These are phyloP conservation scores for Bombardia bombarda DNA, from an alignment of 495 filamentous ascomycete species.

Conservation along the genomic window DNA sequence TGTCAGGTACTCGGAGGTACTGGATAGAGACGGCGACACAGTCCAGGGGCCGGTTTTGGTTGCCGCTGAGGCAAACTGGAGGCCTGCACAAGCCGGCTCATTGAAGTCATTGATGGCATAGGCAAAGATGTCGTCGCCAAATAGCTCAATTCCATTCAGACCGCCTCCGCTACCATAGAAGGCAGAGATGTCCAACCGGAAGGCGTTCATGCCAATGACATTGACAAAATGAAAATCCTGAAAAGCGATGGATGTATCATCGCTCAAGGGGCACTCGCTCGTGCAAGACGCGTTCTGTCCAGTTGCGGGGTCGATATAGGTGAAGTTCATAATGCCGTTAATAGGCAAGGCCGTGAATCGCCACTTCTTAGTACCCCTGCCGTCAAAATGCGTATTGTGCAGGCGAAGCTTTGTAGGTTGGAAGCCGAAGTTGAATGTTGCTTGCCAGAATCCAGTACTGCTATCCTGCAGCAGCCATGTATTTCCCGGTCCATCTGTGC, in stretches of 20 bases:
- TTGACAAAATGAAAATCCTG: constrained; percentile 94
- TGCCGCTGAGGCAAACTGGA: constrained; percentile 54
- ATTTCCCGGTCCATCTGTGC: constrained; percentile 54
- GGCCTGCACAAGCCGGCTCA: constrained; percentile 70
- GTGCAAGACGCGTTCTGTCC: constrained; percentile 62
- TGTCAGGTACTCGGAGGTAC: constrained; percentile 68
- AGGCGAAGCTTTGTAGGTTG: constrained; percentile 77
- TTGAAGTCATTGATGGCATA: constrained; percentile 86
- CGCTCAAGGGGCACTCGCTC: constrained; percentile 68
- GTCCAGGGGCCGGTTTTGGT: constrained; percentile 68
- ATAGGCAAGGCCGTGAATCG: constrained; percentile 74
- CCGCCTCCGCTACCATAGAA: constrained; percentile 87
- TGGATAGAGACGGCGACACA: constrained; percentile 49
- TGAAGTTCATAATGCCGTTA: constrained; percentile 94
- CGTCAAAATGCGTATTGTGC: constrained; percentile 82
- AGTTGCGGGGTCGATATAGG: constrained; percentile 69
- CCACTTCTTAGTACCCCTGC: constrained; percentile 79
- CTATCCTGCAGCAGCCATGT: constrained; percentile 84
- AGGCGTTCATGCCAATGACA: constrained; percentile 75
- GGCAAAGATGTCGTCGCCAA: constrained; percentile 73
- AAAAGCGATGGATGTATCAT: constrained; percentile 50
- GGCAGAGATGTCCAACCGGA: constrained; percentile 73
- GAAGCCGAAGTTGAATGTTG: constrained; percentile 73
- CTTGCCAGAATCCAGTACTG: constrained; percentile 75
- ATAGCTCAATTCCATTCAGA: constrained; percentile 83